Base-by-base conservation (phyloP, 2,329 filamentous ascomycete species). In the Chalara sp. region DNA sequence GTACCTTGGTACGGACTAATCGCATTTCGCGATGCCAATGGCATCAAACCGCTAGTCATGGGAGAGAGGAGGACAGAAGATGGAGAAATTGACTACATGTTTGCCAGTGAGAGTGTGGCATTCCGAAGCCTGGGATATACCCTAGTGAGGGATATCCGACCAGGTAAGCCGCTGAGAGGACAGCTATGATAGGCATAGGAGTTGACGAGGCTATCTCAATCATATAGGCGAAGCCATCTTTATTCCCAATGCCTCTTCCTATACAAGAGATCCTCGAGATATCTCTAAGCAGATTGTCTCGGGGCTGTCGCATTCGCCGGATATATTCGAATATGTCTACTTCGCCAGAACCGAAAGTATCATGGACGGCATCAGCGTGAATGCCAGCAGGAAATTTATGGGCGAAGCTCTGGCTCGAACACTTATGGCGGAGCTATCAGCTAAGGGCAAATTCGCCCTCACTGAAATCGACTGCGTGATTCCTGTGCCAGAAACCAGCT, bases 341-440 rank as follows among this genome's bases (percentile, higher is more conserved):
- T 89, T 95, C 59, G 84, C 87, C 12, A 76, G 88, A 1, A 87
- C 87, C 0, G 88, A 93, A 66, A 83, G 80, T 1, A 74, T 82
- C 58, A 90, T 93, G 49, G 89, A 95, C 59, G 88, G 87, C 13
- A 92, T 95, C 57, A 88, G 86, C 48, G 86, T 95, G 21, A 82
- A 93, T 65, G 80, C 83, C 56, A 88, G 84, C 58, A 81, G 89
- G 43, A 84, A 91, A 63, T 84, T 86, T 59, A 95, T 95, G 89
- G 89, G 89, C 44, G 75, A 79, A 63, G 83, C 84, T 63, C 76
- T 95, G 40, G 89, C 87, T 10, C 76, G 85, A 56, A 84, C 80
- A 48, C 81, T 95, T 60, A 76, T 76, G 57, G 69, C 78, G 41
- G 75, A 81, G 10, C 10, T 10, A 35, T 73, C 95, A 5, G 84